Base-by-base conservation (phyloP, 1,284 basidiomycete species). In the Cystobasidium pallidum region DNA sequence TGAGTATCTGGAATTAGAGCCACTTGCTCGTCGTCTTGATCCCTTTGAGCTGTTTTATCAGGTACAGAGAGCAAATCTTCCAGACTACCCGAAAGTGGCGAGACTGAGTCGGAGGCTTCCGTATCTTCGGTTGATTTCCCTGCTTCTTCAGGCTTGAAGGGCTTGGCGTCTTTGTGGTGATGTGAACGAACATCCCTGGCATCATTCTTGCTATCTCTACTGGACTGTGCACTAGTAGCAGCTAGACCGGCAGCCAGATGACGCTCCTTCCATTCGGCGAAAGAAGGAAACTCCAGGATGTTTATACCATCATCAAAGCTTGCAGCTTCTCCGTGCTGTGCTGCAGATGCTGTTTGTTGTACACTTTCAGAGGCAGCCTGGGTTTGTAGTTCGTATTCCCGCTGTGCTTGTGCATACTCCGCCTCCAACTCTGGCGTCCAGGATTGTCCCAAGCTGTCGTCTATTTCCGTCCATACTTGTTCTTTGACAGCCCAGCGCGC, bases 211-310 rank as follows among this genome's bases (percentile, higher is more conserved):
- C 4, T 19, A 15, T 41, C 28, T 41, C 19, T 47, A 3, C 51
- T 26, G 28, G 21, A 24, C 26, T 51, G 34, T n/a, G 17, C 28
- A 26, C 32, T 47, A n/a, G n/a, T n/a, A 24, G 28, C 59, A 43
- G 26, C 43, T 52, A 54, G 26, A 66, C 32, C 51, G 17, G 62
- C 62, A 7, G 68, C 68, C 15, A 71, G 21, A 54, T 71, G 68
- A 45, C 51, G 43, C 21, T 47, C 30, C 41, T 71, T 71, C 68
- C 68, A 71, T 57, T 71, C 68, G 21, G 43, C 61, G 39, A 64
- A 71, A 24, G 68, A 71, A 26, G 68, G 68, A 21, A 71, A 71
- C 24, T 71, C 68, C 11, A 49, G 68, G 11, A 71, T 26, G 24
- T 7, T n/a, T 30, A 45, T 10, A 36, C 21, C 51, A 26, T 47